These are phyloP conservation scores for Penicillium crystallinum DNA, from an alignment of 495 filamentous ascomycete genomes.

Conservation along the genomic window DNA sequence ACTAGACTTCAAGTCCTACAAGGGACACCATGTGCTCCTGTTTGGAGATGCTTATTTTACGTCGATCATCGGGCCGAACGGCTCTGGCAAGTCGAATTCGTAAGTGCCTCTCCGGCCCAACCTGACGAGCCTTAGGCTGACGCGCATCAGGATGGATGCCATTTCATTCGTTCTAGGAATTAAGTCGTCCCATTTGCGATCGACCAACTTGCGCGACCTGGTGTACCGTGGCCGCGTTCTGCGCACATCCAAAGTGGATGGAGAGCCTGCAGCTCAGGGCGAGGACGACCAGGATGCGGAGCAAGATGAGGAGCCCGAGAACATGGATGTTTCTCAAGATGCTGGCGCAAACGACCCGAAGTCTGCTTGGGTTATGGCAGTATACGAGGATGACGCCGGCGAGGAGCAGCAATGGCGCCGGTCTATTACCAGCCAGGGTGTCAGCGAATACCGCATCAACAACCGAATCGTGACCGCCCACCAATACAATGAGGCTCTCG, in stretches of 20 bases:
- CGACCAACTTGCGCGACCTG: conserved; percentile 87
- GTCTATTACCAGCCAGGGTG: conserved; percentile 79
- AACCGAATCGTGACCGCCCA: conserved; percentile 80
- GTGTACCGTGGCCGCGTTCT: conserved; percentile 95
- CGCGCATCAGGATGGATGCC: conserved; percentile 78
- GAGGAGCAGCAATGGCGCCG: conserved; percentile 96
- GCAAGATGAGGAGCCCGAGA: conserved; percentile 39
- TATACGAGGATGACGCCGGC: conserved; percentile 96
- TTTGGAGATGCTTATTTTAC: conserved; percentile 99
- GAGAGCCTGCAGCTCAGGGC: conserved; percentile 57
- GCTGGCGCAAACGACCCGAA: conserved; percentile 68
- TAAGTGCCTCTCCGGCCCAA: conserved; percentile 39
- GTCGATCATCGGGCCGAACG: conserved; percentile 98
- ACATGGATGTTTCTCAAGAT: conserved; percentile 39
- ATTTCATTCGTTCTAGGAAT: conserved; percentile 99
- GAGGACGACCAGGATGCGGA: conserved; percentile 48
- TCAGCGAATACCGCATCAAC: conserved; percentile 96
- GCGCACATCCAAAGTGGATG: conserved; percentile 84
- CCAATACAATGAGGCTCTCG: conserved; percentile 90
- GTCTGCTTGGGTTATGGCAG: conserved; percentile 97
- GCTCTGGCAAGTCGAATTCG: conserved; percentile 99
- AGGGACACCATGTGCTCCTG: conserved; percentile 87
- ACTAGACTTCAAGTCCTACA: conserved; percentile 98
- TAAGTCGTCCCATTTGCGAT: conserved; percentile 94
- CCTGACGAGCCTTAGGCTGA: conserved; percentile 16